Evolutionary conservation across 352 stramenopile species (phyloP).

Genomic region (Phytophthora colocasiae): DNA sequence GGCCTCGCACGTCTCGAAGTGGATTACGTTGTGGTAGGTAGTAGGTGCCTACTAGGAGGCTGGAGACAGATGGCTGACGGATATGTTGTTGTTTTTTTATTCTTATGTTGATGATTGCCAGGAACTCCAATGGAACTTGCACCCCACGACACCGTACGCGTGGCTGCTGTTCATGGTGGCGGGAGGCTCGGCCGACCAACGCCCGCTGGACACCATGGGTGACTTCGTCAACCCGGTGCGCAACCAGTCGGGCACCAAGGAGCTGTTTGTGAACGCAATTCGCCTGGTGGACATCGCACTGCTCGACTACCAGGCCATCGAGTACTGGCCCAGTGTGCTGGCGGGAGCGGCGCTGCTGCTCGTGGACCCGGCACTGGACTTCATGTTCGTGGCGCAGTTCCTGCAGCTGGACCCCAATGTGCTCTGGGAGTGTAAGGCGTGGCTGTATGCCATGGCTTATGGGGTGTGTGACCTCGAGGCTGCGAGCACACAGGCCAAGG

Average conservation of each 20-base stretch:
- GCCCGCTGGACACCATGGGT: slow-evolving; percentile 71
- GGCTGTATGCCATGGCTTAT: slow-evolving; percentile 69
- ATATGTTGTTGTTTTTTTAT: neutral
- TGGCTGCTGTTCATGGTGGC: slow-evolving; percentile 84
- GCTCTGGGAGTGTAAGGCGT: slow-evolving; percentile 85
- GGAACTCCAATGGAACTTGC: slow-evolving; percentile 86
- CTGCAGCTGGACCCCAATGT: slow-evolving; percentile 79
- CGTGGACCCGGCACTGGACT: slow-evolving; percentile 70
- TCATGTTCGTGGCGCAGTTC: slow-evolving; percentile 85
- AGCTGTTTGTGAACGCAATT: slow-evolving; percentile 76
- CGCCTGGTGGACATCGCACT: slow-evolving; percentile 78
- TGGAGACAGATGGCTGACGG: slow-evolving; percentile 24
- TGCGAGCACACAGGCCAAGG: slow-evolving; percentile 51
- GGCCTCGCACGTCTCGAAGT: slow-evolving; percentile 69
- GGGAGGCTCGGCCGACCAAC: slow-evolving; percentile 67
- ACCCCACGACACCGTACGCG: slow-evolving; percentile 75
- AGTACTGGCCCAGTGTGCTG: slow-evolving; percentile 82
- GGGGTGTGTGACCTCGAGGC: slow-evolving; percentile 59
- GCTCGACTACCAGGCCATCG: slow-evolving; percentile 78
- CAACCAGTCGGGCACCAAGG: slow-evolving; percentile 71
- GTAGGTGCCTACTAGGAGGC: neutral
- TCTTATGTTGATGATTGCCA: slow-evolving; percentile 35
- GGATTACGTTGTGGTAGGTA: slow-evolving; percentile 66
- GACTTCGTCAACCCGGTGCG: slow-evolving; percentile 74
- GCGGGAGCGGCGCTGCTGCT: slow-evolving; percentile 75